Evolutionary conservation across 2,329 filamentous ascomycete species (phyloP), one percentile per base, ranked within the genome.

Genomic region (Ascochyta pisi): DNA sequence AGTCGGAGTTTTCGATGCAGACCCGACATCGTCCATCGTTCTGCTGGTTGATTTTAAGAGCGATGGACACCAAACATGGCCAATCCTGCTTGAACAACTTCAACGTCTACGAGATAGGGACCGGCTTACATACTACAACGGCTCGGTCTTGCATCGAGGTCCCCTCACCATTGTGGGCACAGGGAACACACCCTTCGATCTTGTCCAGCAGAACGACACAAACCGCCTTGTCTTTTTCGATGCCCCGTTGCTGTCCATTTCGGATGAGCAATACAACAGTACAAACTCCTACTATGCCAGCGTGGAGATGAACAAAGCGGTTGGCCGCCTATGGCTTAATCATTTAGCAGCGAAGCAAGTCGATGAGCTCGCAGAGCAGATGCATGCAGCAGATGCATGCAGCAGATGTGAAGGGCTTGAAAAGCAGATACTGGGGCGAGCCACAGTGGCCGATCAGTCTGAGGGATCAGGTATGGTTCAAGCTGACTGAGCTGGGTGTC

Each of bases 21-120:
- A 75, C 27, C 68, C 73, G 0, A 58, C 57, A 6, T 73, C 75
- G 37, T 70, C 84, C 0, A 73, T 90, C 0, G 79, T 84, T 5
- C 79, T 92, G 4, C 79, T 92, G 4, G 81, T 92, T 27, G 89
- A 92, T 70, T 77, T 92, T 68, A 92, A 92, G 74, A 86, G 82
- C 2, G 70, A 80, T 24, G 83, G 82, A 1, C 67, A 73, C 4
- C 71, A 78, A 22, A 84, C 83, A 1, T 86, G 83, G 77, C 79
- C 79, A 0, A 73, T 81, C 43, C 81, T 89, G 0, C 61, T 84
- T 15, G 67, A 77, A 29, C 82, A 87, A 52, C 79, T 91, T 0
- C 76, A 84, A 51, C 83, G 86, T 2, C 78, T 91, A 6, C 79
- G 86, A 4, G 75, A 83, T 37, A 78, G 77, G 37, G 82, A 82